Evolutionary conservation across 179 eudicot species (phyloP).

Genomic region (Heliamphora pulchella): DNA sequence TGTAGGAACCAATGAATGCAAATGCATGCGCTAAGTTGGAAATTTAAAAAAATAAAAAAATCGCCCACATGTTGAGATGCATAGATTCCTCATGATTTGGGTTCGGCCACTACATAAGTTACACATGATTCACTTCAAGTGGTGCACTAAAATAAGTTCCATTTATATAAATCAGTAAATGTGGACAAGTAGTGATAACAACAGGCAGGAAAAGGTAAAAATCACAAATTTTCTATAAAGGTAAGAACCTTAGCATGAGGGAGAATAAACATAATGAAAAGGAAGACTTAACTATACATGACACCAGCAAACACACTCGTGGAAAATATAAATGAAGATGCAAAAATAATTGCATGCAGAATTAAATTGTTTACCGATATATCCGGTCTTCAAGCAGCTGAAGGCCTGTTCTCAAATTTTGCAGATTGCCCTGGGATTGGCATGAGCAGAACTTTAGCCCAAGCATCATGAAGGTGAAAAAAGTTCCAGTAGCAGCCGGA

Average conservation of each 20-base stretch:
- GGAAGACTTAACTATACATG: not conserved
- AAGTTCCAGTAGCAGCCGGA: conserved; percentile 93
- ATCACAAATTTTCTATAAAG: not conserved
- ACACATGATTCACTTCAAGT: not conserved
- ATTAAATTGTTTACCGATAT: conserved; percentile 51
- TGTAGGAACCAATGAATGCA: not conserved
- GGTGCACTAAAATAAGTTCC: not conserved
- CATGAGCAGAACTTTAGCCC: conserved; percentile 90
- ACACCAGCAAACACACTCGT: not conserved
- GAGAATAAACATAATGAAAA: not conserved
- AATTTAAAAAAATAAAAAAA: not conserved
- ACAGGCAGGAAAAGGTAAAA: not conserved
- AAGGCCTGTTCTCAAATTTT: conserved; percentile 73
- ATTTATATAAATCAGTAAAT: no score
- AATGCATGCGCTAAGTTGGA: not conserved
- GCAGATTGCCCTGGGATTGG: conserved; percentile 79
- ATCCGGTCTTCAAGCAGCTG: conserved; percentile 94
- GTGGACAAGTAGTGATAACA: not conserved
- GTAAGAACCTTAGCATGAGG: not conserved
- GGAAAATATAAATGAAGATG: conserved; percentile 11
- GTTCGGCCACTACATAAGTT: not conserved
- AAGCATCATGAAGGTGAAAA: conserved; percentile 90
- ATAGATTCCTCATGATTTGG: not conserved
- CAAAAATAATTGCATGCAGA: not conserved
- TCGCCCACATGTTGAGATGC: not conserved